phyloP scores from a whole-genome alignment of 2,329 filamentous ascomycete genomes.

The Trichoderma sp. region DNA sequence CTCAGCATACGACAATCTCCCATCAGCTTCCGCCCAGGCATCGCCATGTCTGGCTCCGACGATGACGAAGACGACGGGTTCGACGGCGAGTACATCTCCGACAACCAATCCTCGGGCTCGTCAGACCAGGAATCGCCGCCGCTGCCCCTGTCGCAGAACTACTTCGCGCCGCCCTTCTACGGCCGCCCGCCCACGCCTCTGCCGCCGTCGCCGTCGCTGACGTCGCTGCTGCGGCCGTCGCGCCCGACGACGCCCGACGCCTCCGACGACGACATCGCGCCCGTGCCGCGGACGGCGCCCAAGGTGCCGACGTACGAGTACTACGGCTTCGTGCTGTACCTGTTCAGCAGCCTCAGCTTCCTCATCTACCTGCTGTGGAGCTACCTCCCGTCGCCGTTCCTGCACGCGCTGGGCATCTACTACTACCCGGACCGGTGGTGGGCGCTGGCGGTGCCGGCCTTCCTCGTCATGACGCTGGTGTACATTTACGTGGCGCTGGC shows the following conservation, averaged over 20 bases:
- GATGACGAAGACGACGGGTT: slow-evolving; percentile 40
- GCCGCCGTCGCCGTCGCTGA: slow-evolving; percentile 88
- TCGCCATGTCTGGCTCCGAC: slow-evolving; percentile 40
- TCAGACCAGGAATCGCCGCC: slow-evolving; percentile 45
- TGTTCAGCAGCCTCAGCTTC: slow-evolving; percentile 83
- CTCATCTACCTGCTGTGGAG: slow-evolving; percentile 76
- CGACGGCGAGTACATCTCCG: slow-evolving; percentile 42
- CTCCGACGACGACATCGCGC: slow-evolving; percentile 86
- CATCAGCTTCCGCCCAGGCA: no score
- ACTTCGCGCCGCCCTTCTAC: slow-evolving; percentile 86
- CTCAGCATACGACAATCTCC: slow-evolving; percentile 1
- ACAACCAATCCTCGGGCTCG: slow-evolving; percentile 39
- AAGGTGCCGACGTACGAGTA: slow-evolving; percentile 99
- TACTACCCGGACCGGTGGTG: slow-evolving; percentile 99
- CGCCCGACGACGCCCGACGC: slow-evolving; percentile 92
- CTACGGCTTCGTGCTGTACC: slow-evolving; percentile 96
- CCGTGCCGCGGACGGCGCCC: slow-evolving; percentile 82
- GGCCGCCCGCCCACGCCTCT: slow-evolving; percentile 93
- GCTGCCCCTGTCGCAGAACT: slow-evolving; percentile 54
- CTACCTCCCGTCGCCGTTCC: slow-evolving; percentile 86
- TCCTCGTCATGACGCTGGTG: slow-evolving; percentile 81
- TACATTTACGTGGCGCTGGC: slow-evolving; percentile 96
- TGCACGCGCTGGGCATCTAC: slow-evolving; percentile 89
- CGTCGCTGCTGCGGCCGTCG: slow-evolving; percentile 85
- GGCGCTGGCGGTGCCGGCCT: slow-evolving; percentile 88